Evolutionary conservation across 768 basidiomycete genomes (phyloP).

Genomic region (Myochromella boudieri): DNA sequence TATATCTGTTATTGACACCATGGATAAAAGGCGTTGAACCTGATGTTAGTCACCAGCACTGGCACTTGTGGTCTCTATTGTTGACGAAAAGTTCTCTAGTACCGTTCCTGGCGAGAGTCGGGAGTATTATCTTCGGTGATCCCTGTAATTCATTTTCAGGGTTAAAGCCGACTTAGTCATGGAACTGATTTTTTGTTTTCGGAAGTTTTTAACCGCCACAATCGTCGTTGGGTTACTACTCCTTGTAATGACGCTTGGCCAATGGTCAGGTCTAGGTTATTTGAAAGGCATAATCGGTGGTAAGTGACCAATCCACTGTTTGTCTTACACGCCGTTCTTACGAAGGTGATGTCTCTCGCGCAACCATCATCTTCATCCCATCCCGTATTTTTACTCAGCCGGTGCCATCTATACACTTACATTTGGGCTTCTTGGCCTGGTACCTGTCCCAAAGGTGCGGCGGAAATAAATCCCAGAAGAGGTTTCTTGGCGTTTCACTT

Average conservation of each 20-base stretch:
- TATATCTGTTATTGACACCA: conserved; percentile 71
- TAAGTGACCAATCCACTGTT: conserved; percentile 27
- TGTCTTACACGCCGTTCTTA: neutral
- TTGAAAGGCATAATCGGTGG: conserved; percentile 63
- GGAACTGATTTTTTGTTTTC: neutral
- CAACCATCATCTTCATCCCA: neutral
- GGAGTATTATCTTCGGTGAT: conserved; percentile 67
- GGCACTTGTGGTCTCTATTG: neutral
- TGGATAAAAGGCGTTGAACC: conserved; percentile 66
- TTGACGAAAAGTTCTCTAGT: conserved; percentile 38
- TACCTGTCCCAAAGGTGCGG: conserved; percentile 59
- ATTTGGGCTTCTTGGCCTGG: conserved; percentile 74
- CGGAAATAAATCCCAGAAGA: conserved; percentile 21
- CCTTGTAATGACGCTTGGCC: conserved; percentile 61
- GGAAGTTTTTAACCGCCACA: conserved; percentile 57
- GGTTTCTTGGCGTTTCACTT: conserved; percentile 3
- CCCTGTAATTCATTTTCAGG: conserved; percentile 40
- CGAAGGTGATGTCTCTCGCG: too few relatives aligned
- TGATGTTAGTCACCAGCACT: conserved; percentile 49
- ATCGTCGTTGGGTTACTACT: conserved; percentile 72
- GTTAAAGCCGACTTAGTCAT: neutral
- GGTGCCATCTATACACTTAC: conserved; percentile 66
- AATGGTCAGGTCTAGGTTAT: conserved; percentile 66
- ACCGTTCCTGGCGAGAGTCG: conserved; percentile 72
- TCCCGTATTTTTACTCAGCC: conserved; percentile 37